phyloP scores from a whole-genome alignment of 2,329 filamentous ascomycete genomes.

The Verticillium longisporum region DNA sequence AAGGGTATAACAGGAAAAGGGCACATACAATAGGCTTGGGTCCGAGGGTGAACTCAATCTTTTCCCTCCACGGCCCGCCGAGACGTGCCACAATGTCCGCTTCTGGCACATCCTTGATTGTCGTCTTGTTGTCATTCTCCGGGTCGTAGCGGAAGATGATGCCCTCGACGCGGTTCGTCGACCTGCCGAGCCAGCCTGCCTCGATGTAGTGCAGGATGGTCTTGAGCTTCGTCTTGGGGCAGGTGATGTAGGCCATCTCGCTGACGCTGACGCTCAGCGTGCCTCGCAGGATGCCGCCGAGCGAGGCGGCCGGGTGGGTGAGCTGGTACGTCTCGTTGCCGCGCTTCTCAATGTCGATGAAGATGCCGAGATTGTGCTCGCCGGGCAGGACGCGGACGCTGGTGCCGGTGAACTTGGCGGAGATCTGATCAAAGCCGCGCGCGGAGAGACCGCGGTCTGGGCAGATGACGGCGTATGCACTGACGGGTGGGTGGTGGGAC shows the following conservation, averaged over 20 bases:
- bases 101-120: slow-evolving; percentile 80
- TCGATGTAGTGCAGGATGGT: slow-evolving; percentile 89
- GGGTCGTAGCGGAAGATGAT: slow-evolving; percentile 88
- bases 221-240: slow-evolving; percentile 84
- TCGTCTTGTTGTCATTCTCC: slow-evolving; percentile 71
- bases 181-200: slow-evolving; percentile 87
- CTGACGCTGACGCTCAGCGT: slow-evolving; percentile 86
- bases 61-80: slow-evolving; percentile 79
- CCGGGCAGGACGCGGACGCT: slow-evolving; percentile 87
- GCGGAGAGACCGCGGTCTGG: slow-evolving; percentile 85
- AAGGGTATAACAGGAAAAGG: not conserved
- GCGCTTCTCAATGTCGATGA: slow-evolving; percentile 74
- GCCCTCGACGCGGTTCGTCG: slow-evolving; percentile 86
- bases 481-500: slow-evolving; percentile 94
- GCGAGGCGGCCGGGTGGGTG: slow-evolving; percentile 86
- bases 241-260: slow-evolving; percentile 82
- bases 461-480: slow-evolving; percentile 89
- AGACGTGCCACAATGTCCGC: slow-evolving; percentile 77
- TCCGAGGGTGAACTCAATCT: slow-evolving; percentile 54
- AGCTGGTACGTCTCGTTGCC: slow-evolving; percentile 90
- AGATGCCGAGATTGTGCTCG: slow-evolving; percentile 92
- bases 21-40: slow-evolving; percentile 54
- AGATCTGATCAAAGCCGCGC: slow-evolving; percentile 90
- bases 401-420: slow-evolving; percentile 95
- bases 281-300: slow-evolving; percentile 82